Evolutionary conservation across 306 rosid species (phyloP).

Genomic region (Arachis hypogaea): DNA sequence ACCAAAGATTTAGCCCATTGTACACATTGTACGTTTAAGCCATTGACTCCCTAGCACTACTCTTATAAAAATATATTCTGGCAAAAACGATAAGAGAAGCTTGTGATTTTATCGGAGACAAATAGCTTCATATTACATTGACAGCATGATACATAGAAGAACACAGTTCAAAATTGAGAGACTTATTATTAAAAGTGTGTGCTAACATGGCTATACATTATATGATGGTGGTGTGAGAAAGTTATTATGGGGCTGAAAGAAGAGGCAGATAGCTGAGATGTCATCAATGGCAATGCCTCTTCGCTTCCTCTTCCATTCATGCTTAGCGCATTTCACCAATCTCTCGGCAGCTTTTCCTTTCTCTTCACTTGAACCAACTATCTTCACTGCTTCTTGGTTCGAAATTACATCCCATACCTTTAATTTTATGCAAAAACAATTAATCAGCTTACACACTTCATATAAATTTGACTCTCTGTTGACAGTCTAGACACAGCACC

Average conservation of each 20-base stretch:
- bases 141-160: no score
- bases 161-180: no score
- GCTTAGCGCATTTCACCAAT: constrained; percentile 60
- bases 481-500: no score
- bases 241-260: constrained; percentile 43
- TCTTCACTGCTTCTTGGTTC: constrained; percentile 68
- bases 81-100: no score
- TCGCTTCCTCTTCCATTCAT: constrained; percentile 72
- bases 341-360: constrained; percentile 64
- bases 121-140: no score
- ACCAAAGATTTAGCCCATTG: no score
- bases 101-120: no score
- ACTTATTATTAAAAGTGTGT: background rate
- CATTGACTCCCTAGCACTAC: no score
- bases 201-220: background rate
- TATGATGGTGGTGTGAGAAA: constrained; percentile 18
- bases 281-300: constrained; percentile 76
- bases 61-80: no score
- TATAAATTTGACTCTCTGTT: background rate
- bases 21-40: no score
- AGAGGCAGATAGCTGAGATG: constrained; percentile 75
- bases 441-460: background rate
- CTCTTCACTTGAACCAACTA: constrained; percentile 49
- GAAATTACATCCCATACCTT: constrained; percentile 86
- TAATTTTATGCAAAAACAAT: background rate